Base-by-base conservation (phyloP, 2,329 filamentous ascomycete genomes). In the Phyllosticta citrichinensis region DNA sequence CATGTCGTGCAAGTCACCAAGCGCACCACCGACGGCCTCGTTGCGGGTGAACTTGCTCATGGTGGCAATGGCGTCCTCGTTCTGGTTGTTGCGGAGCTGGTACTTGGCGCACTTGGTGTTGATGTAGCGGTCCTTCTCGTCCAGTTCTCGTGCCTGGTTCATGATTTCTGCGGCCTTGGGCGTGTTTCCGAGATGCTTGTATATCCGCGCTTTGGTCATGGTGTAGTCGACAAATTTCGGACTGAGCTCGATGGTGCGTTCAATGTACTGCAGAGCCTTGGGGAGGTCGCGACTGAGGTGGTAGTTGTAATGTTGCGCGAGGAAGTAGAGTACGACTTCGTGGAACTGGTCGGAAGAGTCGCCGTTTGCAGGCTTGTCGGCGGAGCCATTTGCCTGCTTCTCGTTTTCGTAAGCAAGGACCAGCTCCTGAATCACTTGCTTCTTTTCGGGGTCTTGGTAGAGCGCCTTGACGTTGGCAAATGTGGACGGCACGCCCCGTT, bases 31-130 rank as follows among this genome's bases (percentile, higher is more conserved):
- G 12, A 87, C 83, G 3, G 91, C 88, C 70, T 99, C 94, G 58
- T 92, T 92, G 59, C 93, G 83, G 0, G 95, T 99, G 75, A 99
- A 99, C 65, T 97, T 83, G 64, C 91, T 89, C 81, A 97, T 91
- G 0, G 91, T 96, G 68, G 89, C 85, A 58, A 97, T 78, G 0
- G 89, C 93, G 67, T 86, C 86, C 57, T 95, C 89, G 69, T 90
- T 94, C 71, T 97, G 86, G 73, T 97, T 85, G 75, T 96, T 96
- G 60, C 94, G 86, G 55, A 99, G 82, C 74, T 95, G 91, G 72
- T 99, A 99, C 73, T 99, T 99, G 63, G 93, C 92, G 56, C 91
- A 88, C 77, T 99, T 99, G 65, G 91, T 95, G 80, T 99, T 99
- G 80, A 97, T 97, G 73, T 97, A 96, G 53, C 94, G 87, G 71